Percentiles rank a stretch among this genome's conserved stretches.
Conservation (phyloP, 2,329 filamentous ascomycete species). For the Rugonectria rugulosa region DNA sequence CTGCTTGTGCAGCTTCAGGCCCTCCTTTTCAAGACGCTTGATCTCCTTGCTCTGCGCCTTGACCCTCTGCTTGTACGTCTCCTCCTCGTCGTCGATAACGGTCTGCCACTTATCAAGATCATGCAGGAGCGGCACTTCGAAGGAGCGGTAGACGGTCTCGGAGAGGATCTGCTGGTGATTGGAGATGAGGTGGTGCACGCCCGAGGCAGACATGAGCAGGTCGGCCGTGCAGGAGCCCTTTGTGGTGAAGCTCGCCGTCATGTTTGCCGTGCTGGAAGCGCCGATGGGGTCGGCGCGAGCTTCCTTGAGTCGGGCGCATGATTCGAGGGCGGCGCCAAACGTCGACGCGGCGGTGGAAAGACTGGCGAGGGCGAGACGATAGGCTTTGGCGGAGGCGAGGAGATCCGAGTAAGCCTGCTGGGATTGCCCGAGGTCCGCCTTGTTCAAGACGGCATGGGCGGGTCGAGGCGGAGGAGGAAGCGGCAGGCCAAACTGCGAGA, state of each 20-base stretch:
- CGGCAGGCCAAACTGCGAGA: constrained; percentile 66
- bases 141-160: constrained; percentile 72
- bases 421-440: constrained; percentile 68
- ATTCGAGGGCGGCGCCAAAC: constrained; percentile 70
- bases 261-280: constrained; percentile 45
- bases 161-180: constrained; percentile 76
- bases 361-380: constrained; percentile 67
- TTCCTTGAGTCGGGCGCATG: constrained; percentile 73
- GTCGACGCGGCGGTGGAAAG: constrained; percentile 68
- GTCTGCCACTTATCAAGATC: constrained; percentile 72
- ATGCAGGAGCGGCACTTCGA: constrained; percentile 74
- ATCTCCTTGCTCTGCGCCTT: constrained; percentile 67
- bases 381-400: constrained; percentile 67
- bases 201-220: constrained; percentile 66
- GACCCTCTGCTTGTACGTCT: constrained; percentile 63
- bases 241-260: constrained; percentile 57
- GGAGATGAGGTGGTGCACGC: constrained; percentile 71
- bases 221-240: constrained; percentile 67
- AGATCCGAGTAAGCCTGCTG: constrained; percentile 70
- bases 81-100: constrained; percentile 70
- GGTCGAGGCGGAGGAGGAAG: constrained; percentile 66
- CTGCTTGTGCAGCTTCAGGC: constrained; percentile 67
- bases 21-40: constrained; percentile 69
- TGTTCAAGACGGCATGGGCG: constrained; percentile 67
- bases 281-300: constrained; percentile 66